These are phyloP conservation scores for Diaporthe citri DNA, from an alignment of 2,329 filamentous ascomycete species.

Conservation along the genomic window DNA sequence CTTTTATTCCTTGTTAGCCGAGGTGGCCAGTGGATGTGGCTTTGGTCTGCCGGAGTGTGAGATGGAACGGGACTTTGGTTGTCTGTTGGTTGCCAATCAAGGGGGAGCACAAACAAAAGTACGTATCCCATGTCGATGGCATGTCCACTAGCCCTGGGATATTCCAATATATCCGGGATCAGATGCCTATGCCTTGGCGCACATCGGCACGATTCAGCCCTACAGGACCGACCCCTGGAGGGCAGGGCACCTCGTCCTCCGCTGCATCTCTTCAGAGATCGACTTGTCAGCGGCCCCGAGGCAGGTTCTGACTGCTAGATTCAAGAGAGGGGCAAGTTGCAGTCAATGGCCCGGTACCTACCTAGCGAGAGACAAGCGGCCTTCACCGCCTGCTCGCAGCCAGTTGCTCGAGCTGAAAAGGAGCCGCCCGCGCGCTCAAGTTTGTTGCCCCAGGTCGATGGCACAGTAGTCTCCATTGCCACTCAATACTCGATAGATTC, in stretches of 20 bases:
- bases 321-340: neutral
- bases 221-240: slow-evolving; percentile 20
- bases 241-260: neutral
- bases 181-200: slow-evolving; percentile 10
- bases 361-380: neutral
- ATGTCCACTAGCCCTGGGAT: slow-evolving; percentile 1
- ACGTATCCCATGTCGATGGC: slow-evolving; percentile 17
- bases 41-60: neutral
- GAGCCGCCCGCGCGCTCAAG: neutral
- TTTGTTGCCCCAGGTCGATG: neutral
- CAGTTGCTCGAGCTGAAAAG: slow-evolving; percentile 12
- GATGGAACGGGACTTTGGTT: neutral
- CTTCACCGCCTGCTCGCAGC: slow-evolving; percentile 26
- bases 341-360: neutral
- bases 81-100: neutral
- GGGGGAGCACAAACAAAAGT: slow-evolving; percentile 15
- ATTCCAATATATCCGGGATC: neutral
- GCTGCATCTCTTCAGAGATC: neutral
- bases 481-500: neutral
- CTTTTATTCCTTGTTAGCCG: slow-evolving; percentile 10
- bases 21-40: slow-evolving; percentile 18
- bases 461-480: slow-evolving; percentile 13
- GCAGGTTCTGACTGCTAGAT: neutral
- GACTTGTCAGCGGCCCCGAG: slow-evolving; percentile 5
- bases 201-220: slow-evolving; percentile 27